Base-by-base conservation (phyloP, 2,329 filamentous ascomycete species). In the Fusarium begoniae region DNA sequence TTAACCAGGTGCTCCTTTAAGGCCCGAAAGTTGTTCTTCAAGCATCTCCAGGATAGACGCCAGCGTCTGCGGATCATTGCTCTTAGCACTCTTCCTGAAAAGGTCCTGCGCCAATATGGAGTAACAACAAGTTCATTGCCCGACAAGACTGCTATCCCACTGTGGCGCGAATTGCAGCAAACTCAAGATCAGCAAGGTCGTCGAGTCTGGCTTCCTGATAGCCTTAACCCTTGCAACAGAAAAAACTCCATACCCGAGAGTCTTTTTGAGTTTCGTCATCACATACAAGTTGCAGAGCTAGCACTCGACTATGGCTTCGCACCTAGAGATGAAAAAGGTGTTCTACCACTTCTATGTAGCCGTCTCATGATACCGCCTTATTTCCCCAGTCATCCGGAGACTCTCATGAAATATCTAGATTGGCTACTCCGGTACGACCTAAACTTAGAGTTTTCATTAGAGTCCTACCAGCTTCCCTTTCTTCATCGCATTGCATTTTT, bases 41-140 rank as follows among this genome's bases (percentile, higher is more conserved):
- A 41, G 15, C 56, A 59, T 37, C 17, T 59, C 1, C 40, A 22
- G 1, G 8, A 59, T 3, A 22, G 43, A 7, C 56, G 56, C 8
- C 18, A 50, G 3, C n/a, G 56, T 10, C 18, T 59, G 3, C 32
- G n/a, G 13, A 3, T n/a, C 12, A 0, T 41, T 10, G 56, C 56
- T 7, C 4, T 48, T 0, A 11, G 3, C 1, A 8, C 18, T 6
- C 35, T 59, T 8, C 20, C 44, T 1, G 4, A 22, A 0, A 0
- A 8, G 2, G 1, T 24, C 11, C 2, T 47, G 6, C 3, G 9
- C 6, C 35, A n/a, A 8, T 54, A 54, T 14, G n/a, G n/a, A 32
- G 9, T 59, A 18, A 1, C 6, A 4, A 14, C n/a, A 5, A 10
- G 10, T 2, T 10, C 4, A 0, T n/a, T 40, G 5, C 41, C 56